These are phyloP conservation scores for Chlorella variabilis DNA, from an alignment of 163 green algal genomes.

Conservation along the genomic window DNA sequence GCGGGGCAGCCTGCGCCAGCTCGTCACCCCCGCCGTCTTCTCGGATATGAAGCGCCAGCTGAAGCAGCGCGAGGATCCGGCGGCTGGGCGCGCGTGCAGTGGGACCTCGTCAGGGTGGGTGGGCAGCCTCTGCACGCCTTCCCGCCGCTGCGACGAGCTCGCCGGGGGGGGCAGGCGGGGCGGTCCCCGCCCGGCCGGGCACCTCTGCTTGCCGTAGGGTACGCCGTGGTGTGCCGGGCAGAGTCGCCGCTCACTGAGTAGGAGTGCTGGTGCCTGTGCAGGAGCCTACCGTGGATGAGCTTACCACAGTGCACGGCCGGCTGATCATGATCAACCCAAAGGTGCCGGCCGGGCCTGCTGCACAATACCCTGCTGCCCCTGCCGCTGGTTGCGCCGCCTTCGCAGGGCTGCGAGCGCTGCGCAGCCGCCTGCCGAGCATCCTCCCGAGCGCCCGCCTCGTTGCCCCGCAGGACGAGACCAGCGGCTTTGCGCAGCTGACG, in stretches of 20 bases:
- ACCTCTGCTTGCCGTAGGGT: too few species aligned
- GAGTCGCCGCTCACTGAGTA: too few species aligned
- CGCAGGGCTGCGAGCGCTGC: too few species aligned
- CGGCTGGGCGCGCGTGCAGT: conserved; percentile 56
- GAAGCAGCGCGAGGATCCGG: conserved; percentile 55
- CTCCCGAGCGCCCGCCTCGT: background rate
- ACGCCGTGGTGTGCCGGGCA: too few species aligned
- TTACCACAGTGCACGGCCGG: conserved; percentile 51
- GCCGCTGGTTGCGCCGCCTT: too few species aligned
- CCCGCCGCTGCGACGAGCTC: too few species aligned
- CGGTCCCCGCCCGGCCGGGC: too few species aligned
- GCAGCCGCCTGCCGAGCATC: too few species aligned
- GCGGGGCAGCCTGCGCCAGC: conserved; percentile 42
- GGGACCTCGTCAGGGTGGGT: conserved; percentile 42
- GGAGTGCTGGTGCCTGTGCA: too few species aligned
- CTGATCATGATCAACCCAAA: conserved; percentile 59
- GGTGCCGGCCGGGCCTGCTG: conserved; percentile 8
- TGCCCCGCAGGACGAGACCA: conserved; percentile 50
- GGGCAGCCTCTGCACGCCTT: background rate
- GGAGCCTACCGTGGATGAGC: conserved; percentile 9
- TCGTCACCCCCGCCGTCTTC: conserved; percentile 54
- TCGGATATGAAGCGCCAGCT: conserved; percentile 62
- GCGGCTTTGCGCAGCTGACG: conserved; percentile 64
- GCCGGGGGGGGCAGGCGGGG: too few species aligned
- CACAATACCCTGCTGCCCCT: too few species aligned